These are phyloP conservation scores for Tetrapisispora nanseiensis DNA, from an alignment of 805 yeast species.

Conservation along the genomic window DNA sequence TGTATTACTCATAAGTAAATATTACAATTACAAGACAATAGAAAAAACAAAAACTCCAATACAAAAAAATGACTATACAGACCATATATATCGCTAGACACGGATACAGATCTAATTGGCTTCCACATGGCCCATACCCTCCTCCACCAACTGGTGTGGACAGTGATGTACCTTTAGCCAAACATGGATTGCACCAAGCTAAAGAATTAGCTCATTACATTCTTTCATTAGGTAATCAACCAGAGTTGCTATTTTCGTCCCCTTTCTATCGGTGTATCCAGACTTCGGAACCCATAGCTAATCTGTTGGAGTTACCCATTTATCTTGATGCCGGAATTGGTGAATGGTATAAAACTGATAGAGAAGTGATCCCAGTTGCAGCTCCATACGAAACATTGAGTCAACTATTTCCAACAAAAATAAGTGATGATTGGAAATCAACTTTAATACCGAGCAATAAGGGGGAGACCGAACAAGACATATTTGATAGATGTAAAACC, in stretches of 20 bases:
- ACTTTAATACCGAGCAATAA: constrained; percentile 47
- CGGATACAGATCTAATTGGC: constrained; percentile 87
- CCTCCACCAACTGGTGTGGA: constrained; percentile 82
- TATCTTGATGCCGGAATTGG: constrained; percentile 76
- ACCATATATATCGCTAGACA: constrained; percentile 71
- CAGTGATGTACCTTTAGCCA: constrained; percentile 81
- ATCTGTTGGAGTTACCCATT: constrained; percentile 46
- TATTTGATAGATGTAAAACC: constrained; percentile 47
- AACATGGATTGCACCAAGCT: constrained; percentile 84
- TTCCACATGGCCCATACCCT: constrained; percentile 55
- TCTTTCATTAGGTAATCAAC: constrained; percentile 42
- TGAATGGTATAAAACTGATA: constrained; percentile 77
- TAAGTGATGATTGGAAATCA: constrained; percentile 40
- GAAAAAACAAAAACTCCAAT: too few relatives aligned
- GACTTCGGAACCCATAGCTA: constrained; percentile 64
- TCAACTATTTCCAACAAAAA: constrained; percentile 42
- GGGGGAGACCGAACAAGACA: constrained; percentile 72
- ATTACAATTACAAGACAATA: too few relatives aligned
- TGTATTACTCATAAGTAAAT: too few relatives aligned
- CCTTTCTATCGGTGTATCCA: constrained; percentile 89
- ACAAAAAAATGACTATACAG: constrained; percentile 35
- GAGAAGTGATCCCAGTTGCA: constrained; percentile 63
- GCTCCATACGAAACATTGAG: constrained; percentile 41
- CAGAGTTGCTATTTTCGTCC: constrained; percentile 63
- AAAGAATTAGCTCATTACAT: constrained; percentile 61